A percentile compares a stretch with the other conserved stretches of the same genome.
Evolutionary conservation across 257 asterid genomes (phyloP).

Genomic region (Petunia axillaris): DNA sequence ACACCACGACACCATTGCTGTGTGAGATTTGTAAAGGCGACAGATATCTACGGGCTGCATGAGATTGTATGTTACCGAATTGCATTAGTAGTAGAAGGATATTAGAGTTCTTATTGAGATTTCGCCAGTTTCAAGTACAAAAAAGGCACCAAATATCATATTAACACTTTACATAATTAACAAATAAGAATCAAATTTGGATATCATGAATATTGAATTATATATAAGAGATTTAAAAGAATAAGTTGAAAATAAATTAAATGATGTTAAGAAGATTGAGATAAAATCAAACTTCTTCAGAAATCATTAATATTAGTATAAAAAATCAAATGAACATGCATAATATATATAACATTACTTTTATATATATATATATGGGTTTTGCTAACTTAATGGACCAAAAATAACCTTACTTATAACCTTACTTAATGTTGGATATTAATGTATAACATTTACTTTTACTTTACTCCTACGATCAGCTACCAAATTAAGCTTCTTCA

Average conservation of each 20-base stretch:
- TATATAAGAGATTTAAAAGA: not conserved
- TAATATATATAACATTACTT: not conserved
- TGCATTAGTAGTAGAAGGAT: not conserved
- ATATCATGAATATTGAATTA: not conserved
- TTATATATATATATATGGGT: not conserved
- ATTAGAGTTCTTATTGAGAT: not conserved
- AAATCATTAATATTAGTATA: not conserved
- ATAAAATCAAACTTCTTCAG: not conserved
- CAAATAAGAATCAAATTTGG: not conserved
- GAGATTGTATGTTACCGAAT: too few species aligned
- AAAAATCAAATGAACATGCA: not conserved
- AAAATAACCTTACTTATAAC: too few species aligned
- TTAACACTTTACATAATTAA: not conserved
- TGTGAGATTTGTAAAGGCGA: too few species aligned
- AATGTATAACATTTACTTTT: too few species aligned
- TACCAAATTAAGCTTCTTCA: too few species aligned
- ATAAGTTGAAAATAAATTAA: not conserved
- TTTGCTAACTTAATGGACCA: not conserved
- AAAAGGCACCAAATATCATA: not conserved
- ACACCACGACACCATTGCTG: constrained; percentile 67
- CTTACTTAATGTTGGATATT: too few species aligned
- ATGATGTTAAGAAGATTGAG: too few species aligned
- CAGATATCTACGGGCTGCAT: too few species aligned
- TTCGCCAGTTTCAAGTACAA: not conserved
- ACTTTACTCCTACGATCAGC: too few species aligned